Evolutionary conservation across 768 basidiomycete species (phyloP).

Genomic region (Phanerochaete carnosa): DNA sequence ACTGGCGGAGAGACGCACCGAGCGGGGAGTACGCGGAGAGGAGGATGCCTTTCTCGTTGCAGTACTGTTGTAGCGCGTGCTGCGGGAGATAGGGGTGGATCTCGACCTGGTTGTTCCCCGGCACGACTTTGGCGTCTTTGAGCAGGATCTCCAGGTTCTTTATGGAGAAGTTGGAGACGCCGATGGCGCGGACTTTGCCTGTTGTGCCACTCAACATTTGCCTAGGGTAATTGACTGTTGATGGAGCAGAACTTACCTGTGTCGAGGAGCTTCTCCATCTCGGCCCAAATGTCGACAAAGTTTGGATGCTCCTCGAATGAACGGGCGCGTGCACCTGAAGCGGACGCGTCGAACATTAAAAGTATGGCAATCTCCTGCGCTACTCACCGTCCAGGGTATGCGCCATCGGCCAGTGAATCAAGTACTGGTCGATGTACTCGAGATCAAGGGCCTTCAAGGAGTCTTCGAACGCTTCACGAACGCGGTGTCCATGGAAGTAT

Average conservation of each 20-base stretch:
- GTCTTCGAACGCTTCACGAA: constrained; percentile 27
- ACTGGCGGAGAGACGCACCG: constrained; percentile 33
- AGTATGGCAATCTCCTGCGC: too few relatives aligned
- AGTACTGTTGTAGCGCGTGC: constrained; percentile 51
- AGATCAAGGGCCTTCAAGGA: constrained; percentile 27
- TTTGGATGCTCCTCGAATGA: constrained; percentile 15
- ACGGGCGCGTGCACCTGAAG: too few relatives aligned
- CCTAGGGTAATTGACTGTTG: background rate
- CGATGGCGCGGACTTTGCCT: too few relatives aligned
- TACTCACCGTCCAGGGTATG: background rate
- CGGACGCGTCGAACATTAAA: too few relatives aligned
- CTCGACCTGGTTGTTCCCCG: constrained; percentile 68
- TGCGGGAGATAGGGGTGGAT: constrained; percentile 71
- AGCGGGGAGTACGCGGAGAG: too few relatives aligned
- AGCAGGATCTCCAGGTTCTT: constrained; percentile 35
- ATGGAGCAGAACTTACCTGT: constrained; percentile 17
- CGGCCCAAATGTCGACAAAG: constrained; percentile 32
- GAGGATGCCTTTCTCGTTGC: constrained; percentile 55
- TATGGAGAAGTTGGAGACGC: too few relatives aligned
- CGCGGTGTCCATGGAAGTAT: constrained; percentile 18
- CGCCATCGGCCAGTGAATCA: constrained; percentile 34
- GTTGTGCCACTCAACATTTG: constrained; percentile 32
- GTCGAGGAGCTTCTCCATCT: constrained; percentile 32
- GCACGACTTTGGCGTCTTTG: constrained; percentile 48
- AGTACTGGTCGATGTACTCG: constrained; percentile 37